These are phyloP conservation scores for Phialophora macrospora DNA, from an alignment of 2,329 filamentous ascomycete genomes.

Conservation along the genomic window DNA sequence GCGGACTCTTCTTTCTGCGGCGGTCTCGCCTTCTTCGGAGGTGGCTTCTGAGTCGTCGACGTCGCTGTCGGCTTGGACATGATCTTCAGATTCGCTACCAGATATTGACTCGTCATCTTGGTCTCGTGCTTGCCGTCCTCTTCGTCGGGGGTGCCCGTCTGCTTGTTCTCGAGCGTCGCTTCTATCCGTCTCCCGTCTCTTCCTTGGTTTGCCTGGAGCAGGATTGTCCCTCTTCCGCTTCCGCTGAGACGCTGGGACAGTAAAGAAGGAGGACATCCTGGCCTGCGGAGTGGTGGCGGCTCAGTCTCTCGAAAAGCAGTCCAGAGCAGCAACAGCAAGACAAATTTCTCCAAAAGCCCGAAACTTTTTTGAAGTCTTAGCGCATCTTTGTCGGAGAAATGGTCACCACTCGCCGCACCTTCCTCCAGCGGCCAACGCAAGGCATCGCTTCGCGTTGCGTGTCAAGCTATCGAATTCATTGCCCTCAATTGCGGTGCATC, in stretches of 20 bases:
- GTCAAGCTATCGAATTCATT: conserved; percentile 19
- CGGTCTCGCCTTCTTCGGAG: conserved; percentile 75
- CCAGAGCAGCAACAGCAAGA: conserved; percentile 1
- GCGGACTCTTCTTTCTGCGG: conserved; percentile 81
- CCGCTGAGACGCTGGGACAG: conserved; percentile 79
- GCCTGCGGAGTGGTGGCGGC: background rate
- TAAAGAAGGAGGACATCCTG: conserved; percentile 94
- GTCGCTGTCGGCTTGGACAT: conserved; percentile 59
- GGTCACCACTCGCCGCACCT: conserved; percentile 35
- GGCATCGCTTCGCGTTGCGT: conserved; percentile 28
- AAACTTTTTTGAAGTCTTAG: conserved; percentile 24
- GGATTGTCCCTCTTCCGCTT: conserved; percentile 79
- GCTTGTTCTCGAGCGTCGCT: conserved; percentile 52
- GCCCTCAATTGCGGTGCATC: conserved; percentile 1
- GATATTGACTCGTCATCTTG: conserved; percentile 76
- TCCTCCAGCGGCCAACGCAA: conserved; percentile 11
- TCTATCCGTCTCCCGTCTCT: conserved; percentile 51
- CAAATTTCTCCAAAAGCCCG: conserved; percentile 15
- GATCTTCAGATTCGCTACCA: conserved; percentile 76
- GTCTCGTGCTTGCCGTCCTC: conserved; percentile 51
- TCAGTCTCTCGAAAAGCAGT: background rate
- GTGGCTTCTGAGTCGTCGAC: conserved; percentile 63
- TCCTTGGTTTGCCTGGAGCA: conserved; percentile 49
- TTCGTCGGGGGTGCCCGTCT: conserved; percentile 40
- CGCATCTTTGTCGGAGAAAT: conserved; percentile 22